Evolutionary conservation across 2,329 filamentous ascomycete species (phyloP).

Genomic region (Cryoendolithus antarcticus): DNA sequence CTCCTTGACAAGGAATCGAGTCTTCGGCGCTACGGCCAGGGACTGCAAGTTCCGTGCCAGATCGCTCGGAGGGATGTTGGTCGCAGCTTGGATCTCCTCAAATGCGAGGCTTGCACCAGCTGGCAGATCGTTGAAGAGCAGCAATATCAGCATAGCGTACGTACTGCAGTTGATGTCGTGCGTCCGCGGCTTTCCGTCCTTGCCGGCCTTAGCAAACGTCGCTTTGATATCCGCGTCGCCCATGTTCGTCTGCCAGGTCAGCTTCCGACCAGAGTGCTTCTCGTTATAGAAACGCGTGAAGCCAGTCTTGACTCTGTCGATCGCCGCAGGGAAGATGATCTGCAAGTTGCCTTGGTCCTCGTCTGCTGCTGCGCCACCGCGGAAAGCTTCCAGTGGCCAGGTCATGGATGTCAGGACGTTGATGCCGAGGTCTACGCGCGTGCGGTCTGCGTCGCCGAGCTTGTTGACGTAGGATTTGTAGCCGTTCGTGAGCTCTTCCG

Average conservation of each 20-base stretch:
- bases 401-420: conserved; percentile 85
- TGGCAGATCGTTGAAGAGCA: conserved; percentile 74
- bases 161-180: conserved; percentile 91
- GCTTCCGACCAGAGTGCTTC: conserved; percentile 74
- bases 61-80: conserved; percentile 64
- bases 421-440: conserved; percentile 66
- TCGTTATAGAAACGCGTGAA: conserved; percentile 82
- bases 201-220: conserved; percentile 60
- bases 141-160: conserved; percentile 77
- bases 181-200: conserved; percentile 56
- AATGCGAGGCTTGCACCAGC: conserved; percentile 39
- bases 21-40: conserved; percentile 72
- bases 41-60: conserved; percentile 69
- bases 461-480: conserved; percentile 61
- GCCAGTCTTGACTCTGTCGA: conserved; percentile 65
- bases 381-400: conserved; percentile 88
- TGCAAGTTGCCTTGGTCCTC: conserved; percentile 21
- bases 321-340: conserved; percentile 63
- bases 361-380: conserved; percentile 39
- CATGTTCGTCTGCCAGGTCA: conserved; percentile 69
- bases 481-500: conserved; percentile 64
- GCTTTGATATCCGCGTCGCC: conserved; percentile 82
- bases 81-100: conserved; percentile 72
- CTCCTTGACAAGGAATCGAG: conserved; percentile 66
- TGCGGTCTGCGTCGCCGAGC: conserved; percentile 43